Evolutionary conservation across 164 flowering plant genomes (phyloP).

Genomic region (Liquidambar formosana): DNA sequence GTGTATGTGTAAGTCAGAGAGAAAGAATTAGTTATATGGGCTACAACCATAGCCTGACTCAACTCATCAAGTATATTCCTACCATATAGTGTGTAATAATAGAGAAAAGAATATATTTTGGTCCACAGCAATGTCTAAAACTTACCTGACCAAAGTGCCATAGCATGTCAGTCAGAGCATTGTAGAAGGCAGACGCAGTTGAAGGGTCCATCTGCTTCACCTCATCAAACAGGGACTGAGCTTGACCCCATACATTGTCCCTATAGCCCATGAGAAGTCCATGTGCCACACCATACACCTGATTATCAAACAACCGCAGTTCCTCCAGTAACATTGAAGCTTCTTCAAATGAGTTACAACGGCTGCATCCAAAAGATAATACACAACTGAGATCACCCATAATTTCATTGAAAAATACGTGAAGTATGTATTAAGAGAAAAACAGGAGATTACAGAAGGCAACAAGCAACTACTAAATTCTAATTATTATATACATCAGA

Average conservation of each 20-base stretch:
- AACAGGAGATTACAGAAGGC: not conserved
- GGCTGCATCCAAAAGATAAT: slow-evolving; percentile 53
- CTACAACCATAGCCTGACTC: not conserved
- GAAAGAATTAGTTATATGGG: not conserved
- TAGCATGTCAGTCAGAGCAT: slow-evolving; percentile 95
- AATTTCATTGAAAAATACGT: not conserved
- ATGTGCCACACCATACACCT: slow-evolving; percentile 94
- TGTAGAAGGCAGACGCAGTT: slow-evolving; percentile 96
- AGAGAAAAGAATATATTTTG: not conserved
- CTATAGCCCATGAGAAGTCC: slow-evolving; percentile 86
- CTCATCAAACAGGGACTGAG: slow-evolving; percentile 85
- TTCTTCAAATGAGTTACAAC: slow-evolving; percentile 90
- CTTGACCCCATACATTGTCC: slow-evolving; percentile 76
- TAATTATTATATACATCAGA: not conserved
- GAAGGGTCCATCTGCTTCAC: slow-evolving; percentile 85
- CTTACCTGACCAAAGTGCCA: slow-evolving; percentile 99
- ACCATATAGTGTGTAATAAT: not conserved
- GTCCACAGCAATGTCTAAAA: not conserved
- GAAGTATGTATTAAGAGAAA: not conserved
- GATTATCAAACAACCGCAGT: slow-evolving; percentile 82
- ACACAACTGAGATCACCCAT: not conserved
- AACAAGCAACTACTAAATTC: not conserved
- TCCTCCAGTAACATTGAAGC: slow-evolving; percentile 92
- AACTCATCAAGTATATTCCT: not conserved
- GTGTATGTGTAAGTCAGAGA: not conserved